Evolutionary conservation across 2,329 filamentous ascomycete species (phyloP), one percentile per base, ranked within the genome.

Genomic region (Aspergillus sp.): DNA sequence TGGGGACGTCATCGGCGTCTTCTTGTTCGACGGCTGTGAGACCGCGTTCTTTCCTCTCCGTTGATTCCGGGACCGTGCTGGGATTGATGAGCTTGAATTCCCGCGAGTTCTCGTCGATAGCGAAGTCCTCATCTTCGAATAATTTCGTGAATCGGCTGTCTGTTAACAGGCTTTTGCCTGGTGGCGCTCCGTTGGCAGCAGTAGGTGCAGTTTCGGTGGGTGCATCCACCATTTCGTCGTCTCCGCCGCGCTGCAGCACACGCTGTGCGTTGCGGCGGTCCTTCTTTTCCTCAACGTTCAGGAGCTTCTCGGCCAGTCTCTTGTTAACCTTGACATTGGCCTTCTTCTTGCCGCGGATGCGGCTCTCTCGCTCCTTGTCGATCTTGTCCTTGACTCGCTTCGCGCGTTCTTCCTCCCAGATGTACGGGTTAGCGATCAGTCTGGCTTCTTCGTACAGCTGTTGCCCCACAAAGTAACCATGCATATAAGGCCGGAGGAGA

Each of bases 391-490:
- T 88, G 57, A 98, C 82, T 55, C 86, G 83, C 76, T 94, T 96
- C 50, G 84, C 83, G 48, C 89, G 80, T 67, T 97, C 88, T 60
- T 97, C 88, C 63, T 96, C 88, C 78, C 86, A 94, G 44, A 94
- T 79, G 63, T 94, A 94, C 0, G 93, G 93, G 68, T 97, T 95
- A 43, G 86, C 85, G 58, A 97, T 95, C 50, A 98, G 73, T 46
- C 87, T 78, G 12, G 93, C 93, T 66, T 98, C 90, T 63, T 98
- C 94, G 66, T 98, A 97, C 28, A 98, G 72, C 61, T 90, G 88
- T 58, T 94, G 91, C 33, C 87, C 88, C 42, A 98, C 90, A 71
- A 98, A 98, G 76, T 93, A 97, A 57, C 93, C 94, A 65, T 98
- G 93, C 94, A 98, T 98, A 64, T 98, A 98, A 39, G 93, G 93